Conservation (phyloP, 208 protist genomes). For the Phytomonas sp. region DNA sequence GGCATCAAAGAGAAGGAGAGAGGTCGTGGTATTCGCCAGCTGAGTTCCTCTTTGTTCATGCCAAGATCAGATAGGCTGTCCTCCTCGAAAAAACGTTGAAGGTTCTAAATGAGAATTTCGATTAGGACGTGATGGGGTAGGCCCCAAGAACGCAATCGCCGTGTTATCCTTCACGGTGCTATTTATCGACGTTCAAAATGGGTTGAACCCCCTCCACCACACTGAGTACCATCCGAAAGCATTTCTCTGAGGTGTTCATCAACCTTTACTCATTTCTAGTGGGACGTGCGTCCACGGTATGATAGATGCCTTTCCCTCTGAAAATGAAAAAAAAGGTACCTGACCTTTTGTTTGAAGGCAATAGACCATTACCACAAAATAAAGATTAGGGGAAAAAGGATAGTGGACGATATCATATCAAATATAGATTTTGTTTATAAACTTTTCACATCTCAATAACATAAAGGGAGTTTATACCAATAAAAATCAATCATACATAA, state of each 20-base stretch:
- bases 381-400: neutral
- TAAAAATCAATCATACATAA: conserved; percentile 2
- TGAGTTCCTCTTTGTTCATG: neutral
- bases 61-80: conserved; percentile 2
- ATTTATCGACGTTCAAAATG: neutral
- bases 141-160: conserved; percentile 15
- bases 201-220: conserved; percentile 11
- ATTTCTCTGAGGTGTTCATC: conserved; percentile 35
- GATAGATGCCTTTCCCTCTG: neutral
- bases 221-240: conserved; percentile 26
- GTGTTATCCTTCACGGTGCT: conserved; percentile 10
- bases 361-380: neutral
- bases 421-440: neutral
- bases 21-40: neutral
- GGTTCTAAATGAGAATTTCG: neutral
- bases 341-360: neutral
- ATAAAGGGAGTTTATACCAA: neutral
- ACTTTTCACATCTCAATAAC: neutral
- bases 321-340: neutral
- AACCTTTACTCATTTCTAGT: neutral
- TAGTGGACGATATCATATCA: neutral
- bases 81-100: conserved; percentile 1
- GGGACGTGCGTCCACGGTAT: neutral
- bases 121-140: neutral
- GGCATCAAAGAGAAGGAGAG: conserved; percentile 8